Conservation (phyloP, 345 rosid species). For the Litchi chinensis region DNA sequence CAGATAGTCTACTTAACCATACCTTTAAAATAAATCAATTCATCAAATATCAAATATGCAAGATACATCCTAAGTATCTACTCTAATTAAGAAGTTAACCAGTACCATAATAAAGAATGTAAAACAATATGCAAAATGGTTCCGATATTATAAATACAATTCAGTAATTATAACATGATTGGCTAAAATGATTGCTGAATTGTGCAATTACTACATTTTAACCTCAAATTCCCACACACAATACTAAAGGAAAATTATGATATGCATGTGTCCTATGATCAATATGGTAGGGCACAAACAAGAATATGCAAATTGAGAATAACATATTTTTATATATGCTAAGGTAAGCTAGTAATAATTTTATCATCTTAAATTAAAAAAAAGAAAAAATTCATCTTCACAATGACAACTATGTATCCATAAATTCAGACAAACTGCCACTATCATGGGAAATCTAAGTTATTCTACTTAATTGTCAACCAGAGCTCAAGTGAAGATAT, state of each 20-base stretch:
- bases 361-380: neutral
- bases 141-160: neutral
- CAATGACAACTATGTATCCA: neutral
- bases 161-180: neutral
- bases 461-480: neutral
- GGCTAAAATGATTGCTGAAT: neutral
- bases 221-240: neutral
- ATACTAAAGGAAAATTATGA: neutral
- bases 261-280: neutral
- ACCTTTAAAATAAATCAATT: neutral
- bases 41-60: neutral
- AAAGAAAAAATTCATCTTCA: neutral
- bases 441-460: neutral
- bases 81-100: neutral
- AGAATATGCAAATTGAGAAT: neutral
- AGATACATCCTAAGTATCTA: neutral
- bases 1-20: neutral
- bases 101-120: neutral
- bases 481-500: neutral
- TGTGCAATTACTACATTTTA: neutral
- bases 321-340: neutral
- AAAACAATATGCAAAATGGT: neutral
- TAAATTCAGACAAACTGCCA: neutral
- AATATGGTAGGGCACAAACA: neutral
- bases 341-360: neutral